phyloP scores from a whole-genome alignment of 805 yeast genomes.

The Blastobotrys americana region DNA sequence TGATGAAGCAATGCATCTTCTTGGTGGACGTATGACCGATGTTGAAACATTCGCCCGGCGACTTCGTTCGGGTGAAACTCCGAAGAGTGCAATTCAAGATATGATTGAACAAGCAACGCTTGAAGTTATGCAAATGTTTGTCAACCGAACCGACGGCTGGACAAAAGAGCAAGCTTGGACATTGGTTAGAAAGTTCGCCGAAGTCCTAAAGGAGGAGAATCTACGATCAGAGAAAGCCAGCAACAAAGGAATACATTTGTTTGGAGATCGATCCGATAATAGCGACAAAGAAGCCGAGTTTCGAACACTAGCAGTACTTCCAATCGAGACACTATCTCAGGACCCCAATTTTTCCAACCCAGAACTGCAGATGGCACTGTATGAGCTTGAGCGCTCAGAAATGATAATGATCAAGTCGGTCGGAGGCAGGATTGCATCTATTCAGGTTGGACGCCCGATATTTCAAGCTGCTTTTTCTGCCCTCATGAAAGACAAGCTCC shows the following conservation, averaged over 20 bases:
- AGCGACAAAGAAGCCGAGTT: slow-evolving; percentile 6
- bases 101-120: slow-evolving; percentile 81
- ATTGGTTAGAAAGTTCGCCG: slow-evolving; percentile 57
- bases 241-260: neutral
- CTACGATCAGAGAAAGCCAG: neutral
- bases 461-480: slow-evolving; percentile 70
- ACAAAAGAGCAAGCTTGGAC: slow-evolving; percentile 84
- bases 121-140: slow-evolving; percentile 76
- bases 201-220: slow-evolving; percentile 12
- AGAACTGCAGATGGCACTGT: slow-evolving; percentile 44
- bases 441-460: slow-evolving; percentile 78
- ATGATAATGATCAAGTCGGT: slow-evolving; percentile 64
- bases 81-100: slow-evolving; percentile 64
- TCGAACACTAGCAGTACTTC: slow-evolving; percentile 16
- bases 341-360: slow-evolving; percentile 33
- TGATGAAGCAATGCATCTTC: slow-evolving; percentile 54
- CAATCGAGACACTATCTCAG: slow-evolving; percentile 21
- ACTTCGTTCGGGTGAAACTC: slow-evolving; percentile 78
- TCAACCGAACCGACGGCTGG: slow-evolving; percentile 39
- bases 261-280: neutral
- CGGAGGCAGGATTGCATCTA: slow-evolving; percentile 61
- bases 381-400: slow-evolving; percentile 73
- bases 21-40: slow-evolving; percentile 95
- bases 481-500: slow-evolving; percentile 49
- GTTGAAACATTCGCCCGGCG: slow-evolving; percentile 85